Evolutionary conservation across 176 grass and related monocot species (phyloP), one percentile per base, ranked within the genome.

Genomic region (Hordeum marinum): DNA sequence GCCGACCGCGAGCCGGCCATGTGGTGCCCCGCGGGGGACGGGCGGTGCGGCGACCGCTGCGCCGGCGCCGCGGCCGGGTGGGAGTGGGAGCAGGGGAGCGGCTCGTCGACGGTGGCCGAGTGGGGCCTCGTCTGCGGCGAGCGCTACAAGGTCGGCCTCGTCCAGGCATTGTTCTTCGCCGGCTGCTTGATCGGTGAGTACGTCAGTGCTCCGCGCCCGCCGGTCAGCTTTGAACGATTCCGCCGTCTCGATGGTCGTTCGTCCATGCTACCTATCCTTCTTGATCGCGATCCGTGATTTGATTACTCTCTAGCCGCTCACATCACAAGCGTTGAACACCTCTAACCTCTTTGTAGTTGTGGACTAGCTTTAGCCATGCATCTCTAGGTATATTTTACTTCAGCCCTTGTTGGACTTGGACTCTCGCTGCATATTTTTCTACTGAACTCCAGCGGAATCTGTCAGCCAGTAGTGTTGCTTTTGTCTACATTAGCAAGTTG

Each of bases 61-160:
- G 77, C 35, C 2, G 73, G 52, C 73, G 10, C 45, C 2, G 65
- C 43, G 1, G 63, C 24, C 9, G 89, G 89, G 17, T 94, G 94
- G 94, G 89, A 91, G 23, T 92, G 94, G 94, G 65, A 15, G 12
- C 82, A 60, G 21, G 89, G 90, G 46, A 13, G 35, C 35, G 78
- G 69, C 1, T 55, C 90, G 12, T 93, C 92, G 8, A 94, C 91
- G 12, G 90, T 91, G 27, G 82, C 87, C 23, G 89, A 98, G 76
- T 98, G 92, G 92, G 89, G 92, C 0, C 79, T 95, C 68, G 82
- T 98, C 36, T 94, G 95, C 64, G 87, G 88, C 20, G 70, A 95
- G 72, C 85, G 84, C 0, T 98, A 98, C 89, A 98, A 93, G 92
- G 90, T 98, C 71, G 95, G 91, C 2, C 85, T 95, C 39, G 91